A percentile compares a stretch with the other conserved stretches of the same genome.
Conservation (phyloP, 805 yeast species). For the Vanderwaltozyma tropicalis region DNA sequence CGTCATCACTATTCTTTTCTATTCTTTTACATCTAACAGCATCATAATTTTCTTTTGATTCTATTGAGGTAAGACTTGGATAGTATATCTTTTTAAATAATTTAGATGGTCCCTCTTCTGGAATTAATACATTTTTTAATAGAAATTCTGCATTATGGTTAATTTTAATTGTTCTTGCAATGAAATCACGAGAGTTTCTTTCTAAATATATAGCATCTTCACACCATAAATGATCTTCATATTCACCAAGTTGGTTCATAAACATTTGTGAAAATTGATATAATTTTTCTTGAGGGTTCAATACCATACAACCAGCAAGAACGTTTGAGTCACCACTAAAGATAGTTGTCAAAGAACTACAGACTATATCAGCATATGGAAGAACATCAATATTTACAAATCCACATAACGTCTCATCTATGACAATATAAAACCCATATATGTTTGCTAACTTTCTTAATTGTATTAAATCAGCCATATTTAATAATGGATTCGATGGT, state of each 20-base stretch:
- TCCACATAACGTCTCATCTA: conserved; percentile 94
- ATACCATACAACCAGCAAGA: conserved; percentile 81
- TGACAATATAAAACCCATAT: conserved; percentile 66
- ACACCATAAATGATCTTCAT: conserved; percentile 76
- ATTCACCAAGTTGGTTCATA: conserved; percentile 37
- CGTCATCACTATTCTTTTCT: conserved; percentile 12
- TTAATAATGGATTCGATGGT: conserved; percentile 88
- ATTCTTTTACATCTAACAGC: conserved; percentile 39
- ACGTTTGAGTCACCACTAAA: conserved; percentile 93
- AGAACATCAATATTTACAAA: conserved; percentile 73
- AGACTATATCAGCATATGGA: conserved; percentile 78
- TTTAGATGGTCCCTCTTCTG: conserved; percentile 25
- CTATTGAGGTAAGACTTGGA: conserved; percentile 44
- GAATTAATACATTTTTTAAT: conserved; percentile 39
- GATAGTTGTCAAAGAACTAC: conserved; percentile 79
- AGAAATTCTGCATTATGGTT: conserved; percentile 48
- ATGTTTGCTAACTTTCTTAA: conserved; percentile 56
- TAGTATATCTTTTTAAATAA: conserved; percentile 58
- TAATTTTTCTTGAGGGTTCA: conserved; percentile 60
- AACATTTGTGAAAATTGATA: conserved; percentile 29
- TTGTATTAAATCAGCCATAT: conserved; percentile 65
- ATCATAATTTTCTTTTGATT: conserved; percentile 58
- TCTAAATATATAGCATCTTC: conserved; percentile 91
- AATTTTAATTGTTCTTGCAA: conserved; percentile 42
- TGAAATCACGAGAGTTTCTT: conserved; percentile 86